Evolutionary conservation across 495 filamentous ascomycete genomes (phyloP), one percentile per base, ranked within the genome.

Genomic region (Oidiodendron maius): DNA sequence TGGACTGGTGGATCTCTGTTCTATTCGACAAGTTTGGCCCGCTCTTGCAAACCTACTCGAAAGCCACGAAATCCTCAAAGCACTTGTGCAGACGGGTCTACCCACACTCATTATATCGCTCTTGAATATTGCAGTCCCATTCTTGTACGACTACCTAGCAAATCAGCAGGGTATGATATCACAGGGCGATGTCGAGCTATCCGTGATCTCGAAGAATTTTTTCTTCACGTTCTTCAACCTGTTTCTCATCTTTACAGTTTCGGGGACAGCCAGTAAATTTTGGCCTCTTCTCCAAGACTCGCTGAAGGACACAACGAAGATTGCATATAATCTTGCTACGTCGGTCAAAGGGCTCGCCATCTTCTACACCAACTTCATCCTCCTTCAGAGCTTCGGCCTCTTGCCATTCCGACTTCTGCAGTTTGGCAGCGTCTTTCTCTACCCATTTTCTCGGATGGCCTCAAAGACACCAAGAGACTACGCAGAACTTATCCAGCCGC

Each of bases 161-260:
- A 86, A 85, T 60, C 72, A 78, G 21, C 93, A 99, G 71, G 93
- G 93, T 49, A 90, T 95, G 84, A 84, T 93, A 44, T 96, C 93
- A 0, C 87, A 87, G 55, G 87, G 85, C 20, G 94, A 99, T 48
- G 80, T 97, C n/a, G 94, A 96, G 59, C 76, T 97, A 9, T 96
- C 91, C 6, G 72, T 89, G 34, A 90, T 97, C 61, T 95, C 89
- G 48, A 99, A 99, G 71, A 99, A 96, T 61, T 99, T 96, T 68
- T 96, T 96, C 76, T 99, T 97, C 66, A 89, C 86, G 25, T 99
- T 99, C 71, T 96, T 97, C 79, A 99, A 99, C 68, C 82, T 96
- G 18, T 99, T 99, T 69, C 71, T 97, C 44, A 76, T 96, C 37
- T 96, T 96, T 62, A 95, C 93, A 2, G 80, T 94, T 21, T 85